Evolutionary conservation across 169 alveolate species (phyloP), one percentile per base, ranked within the genome.

Genomic region (Amoebophrya sp.): DNA sequence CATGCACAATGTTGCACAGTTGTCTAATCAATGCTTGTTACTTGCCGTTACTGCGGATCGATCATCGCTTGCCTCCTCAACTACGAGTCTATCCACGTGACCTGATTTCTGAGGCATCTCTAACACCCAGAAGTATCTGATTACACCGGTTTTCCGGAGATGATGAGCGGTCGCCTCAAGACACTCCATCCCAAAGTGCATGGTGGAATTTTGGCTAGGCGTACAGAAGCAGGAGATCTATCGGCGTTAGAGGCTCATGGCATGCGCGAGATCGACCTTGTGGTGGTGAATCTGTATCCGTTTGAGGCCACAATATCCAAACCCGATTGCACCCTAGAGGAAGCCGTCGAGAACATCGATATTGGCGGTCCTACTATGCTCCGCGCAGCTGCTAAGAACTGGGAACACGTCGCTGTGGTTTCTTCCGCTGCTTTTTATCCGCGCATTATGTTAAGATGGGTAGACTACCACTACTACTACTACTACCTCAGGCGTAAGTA

Each of bases 111-210:
- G 26, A 38, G 65, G n/a, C 29, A 29, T 89, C 90, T 92, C 41
- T 24, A 29, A n/a, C n/a, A n/a, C n/a, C n/a, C n/a, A 29, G 94
- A 89, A 36, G 89, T 93, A 0, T 18, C 40, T 83, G 89, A 54
- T 41, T 90, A 90, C 92, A 93, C 94, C 33, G 93, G 93, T 40
- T 90, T 39, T 38, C 94, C 94, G 33, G 94, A 93, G 93, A 77
- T 93, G 47, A 40, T 93, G 33, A 92, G 90, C 55, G 94, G 94
- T 24, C 90, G 94, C 0, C 93, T 93, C 34, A 93, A 93, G n/a
- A 93, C 94, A 38, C 91, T 93, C n/a, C 94, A 93, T 77, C 94
- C 94, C 65, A 93, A 93, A 89, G 55, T 93, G 53, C 94, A 93
- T 47, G 94, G 94, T 0, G 94, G 93, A 24, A 0, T 93, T 12